Evolutionary conservation across 192 early-diverging fungal genomes (phyloP).

Genomic region (Phycomyces blakesleeanus): DNA sequence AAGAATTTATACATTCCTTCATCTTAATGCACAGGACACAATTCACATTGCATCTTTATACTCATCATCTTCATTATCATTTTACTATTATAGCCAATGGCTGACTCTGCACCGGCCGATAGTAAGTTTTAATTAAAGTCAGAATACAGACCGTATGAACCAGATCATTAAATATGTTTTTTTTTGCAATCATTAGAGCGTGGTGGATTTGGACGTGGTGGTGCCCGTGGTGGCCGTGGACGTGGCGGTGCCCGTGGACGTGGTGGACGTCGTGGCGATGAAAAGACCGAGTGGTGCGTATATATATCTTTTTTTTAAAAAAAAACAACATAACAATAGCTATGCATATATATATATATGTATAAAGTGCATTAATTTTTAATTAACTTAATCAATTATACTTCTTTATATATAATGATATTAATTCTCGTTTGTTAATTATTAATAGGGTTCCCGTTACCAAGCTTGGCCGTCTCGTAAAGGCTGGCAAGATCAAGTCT

Average conservation of each 20-base stretch:
- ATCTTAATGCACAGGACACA: too few relatives aligned
- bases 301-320: too few relatives aligned
- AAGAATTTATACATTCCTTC: too few relatives aligned
- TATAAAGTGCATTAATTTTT: too few relatives aligned
- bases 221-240: constrained; percentile 52
- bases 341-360: too few relatives aligned
- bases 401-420: too few relatives aligned
- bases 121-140: constrained; percentile 30
- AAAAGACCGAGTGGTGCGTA: constrained; percentile 32
- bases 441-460: constrained; percentile 86
- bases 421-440: too few relatives aligned
- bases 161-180: background rate
- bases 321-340: too few relatives aligned
- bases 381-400: too few relatives aligned
- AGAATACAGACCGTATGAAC: background rate
- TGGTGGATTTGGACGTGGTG: constrained; percentile 42
- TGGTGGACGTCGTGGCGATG: constrained; percentile 33
- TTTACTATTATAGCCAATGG: constrained; percentile 60
- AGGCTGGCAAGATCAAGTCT: constrained; percentile 94
- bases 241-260: constrained; percentile 31
- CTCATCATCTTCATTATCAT: too few relatives aligned
- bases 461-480: constrained; percentile 98
- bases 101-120: constrained; percentile 76
- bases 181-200: constrained; percentile 20
- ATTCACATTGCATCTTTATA: too few relatives aligned